Conservation (phyloP, 2,329 filamentous ascomycete genomes). For the Madurella fahalii region DNA sequence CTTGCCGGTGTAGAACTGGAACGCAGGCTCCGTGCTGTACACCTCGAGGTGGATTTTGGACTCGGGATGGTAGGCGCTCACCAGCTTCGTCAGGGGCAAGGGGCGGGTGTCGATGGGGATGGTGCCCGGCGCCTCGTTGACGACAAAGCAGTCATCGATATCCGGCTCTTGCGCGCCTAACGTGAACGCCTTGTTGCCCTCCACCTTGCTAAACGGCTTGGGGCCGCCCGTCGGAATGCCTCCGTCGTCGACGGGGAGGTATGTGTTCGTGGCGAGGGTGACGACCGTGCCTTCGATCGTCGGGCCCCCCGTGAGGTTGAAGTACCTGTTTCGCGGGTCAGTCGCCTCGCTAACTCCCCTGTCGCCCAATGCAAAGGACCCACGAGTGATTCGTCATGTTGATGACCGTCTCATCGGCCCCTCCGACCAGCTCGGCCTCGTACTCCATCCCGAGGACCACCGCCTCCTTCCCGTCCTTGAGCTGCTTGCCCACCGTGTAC, state of each 20-base stretch:
- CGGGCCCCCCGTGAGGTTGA: constrained; percentile 55
- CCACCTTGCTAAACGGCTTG: constrained; percentile 59
- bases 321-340: constrained; percentile 46
- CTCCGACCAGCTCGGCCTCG: constrained; percentile 70
- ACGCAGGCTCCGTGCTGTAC: constrained; percentile 86
- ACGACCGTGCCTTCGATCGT: constrained; percentile 57
- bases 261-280: constrained; percentile 59
- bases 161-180: constrained; percentile 68
- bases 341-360: background rate
- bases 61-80: constrained; percentile 68
- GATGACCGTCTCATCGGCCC: constrained; percentile 81
- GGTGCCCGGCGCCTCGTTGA: constrained; percentile 58
- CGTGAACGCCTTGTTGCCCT: constrained; percentile 63
- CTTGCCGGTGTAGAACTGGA: constrained; percentile 94
- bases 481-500: constrained; percentile 69
- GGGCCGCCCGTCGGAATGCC: constrained; percentile 72
- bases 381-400: constrained; percentile 96
- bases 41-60: constrained; percentile 81
- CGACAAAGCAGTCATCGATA: constrained; percentile 88
- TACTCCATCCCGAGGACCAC: constrained; percentile 82
- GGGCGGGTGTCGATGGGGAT: constrained; percentile 64
- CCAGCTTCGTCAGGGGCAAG: constrained; percentile 60
- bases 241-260: constrained; percentile 69
- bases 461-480: constrained; percentile 55
- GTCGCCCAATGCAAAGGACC: constrained; percentile 23